These are phyloP conservation scores for Collariella sp. DNA, from an alignment of 495 filamentous ascomycete species.

Conservation along the genomic window DNA sequence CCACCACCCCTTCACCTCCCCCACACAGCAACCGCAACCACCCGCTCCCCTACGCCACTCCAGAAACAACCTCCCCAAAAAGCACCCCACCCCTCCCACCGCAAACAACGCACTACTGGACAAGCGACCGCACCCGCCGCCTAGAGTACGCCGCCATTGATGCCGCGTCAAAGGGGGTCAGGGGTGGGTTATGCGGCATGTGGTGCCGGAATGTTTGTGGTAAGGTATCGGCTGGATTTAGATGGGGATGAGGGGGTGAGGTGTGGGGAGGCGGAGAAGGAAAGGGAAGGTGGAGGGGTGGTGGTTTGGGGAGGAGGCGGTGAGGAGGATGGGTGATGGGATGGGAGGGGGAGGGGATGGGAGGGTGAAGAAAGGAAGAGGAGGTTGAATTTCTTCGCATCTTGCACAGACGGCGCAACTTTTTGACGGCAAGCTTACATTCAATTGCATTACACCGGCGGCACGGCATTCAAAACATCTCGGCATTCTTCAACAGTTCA, in stretches of 20 bases:
- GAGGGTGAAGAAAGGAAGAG: not conserved
- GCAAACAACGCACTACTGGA: constrained; percentile 51
- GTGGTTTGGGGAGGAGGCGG: constrained; percentile 18
- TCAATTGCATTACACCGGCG: constrained; percentile 1
- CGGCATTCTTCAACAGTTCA: not conserved
- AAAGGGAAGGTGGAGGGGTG: no score
- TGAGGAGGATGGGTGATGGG: not conserved
- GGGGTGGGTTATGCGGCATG: constrained; percentile 46
- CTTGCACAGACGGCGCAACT: constrained; percentile 8
- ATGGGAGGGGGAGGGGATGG: not conserved
- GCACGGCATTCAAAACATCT: constrained; percentile 1
- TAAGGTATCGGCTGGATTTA: constrained; percentile 44
- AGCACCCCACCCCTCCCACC: constrained; percentile 30
- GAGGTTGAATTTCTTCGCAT: not conserved
- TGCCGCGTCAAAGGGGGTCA: constrained; percentile 43
- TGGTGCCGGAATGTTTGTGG: constrained; percentile 50
- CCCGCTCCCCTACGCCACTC: no score
- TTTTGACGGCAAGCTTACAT: constrained; percentile 4
- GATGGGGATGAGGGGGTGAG: constrained; percentile 20
- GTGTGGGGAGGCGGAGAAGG: constrained; percentile 16
- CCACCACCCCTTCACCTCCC: constrained; percentile 8
- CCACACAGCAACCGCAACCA: constrained; percentile 7
- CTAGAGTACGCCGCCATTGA: constrained; percentile 52
- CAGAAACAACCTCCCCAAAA: no score
- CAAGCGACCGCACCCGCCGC: constrained; percentile 44